Evolutionary conservation across 1,139 yeast species (phyloP).

Genomic region (Ogataea hybrid): DNA sequence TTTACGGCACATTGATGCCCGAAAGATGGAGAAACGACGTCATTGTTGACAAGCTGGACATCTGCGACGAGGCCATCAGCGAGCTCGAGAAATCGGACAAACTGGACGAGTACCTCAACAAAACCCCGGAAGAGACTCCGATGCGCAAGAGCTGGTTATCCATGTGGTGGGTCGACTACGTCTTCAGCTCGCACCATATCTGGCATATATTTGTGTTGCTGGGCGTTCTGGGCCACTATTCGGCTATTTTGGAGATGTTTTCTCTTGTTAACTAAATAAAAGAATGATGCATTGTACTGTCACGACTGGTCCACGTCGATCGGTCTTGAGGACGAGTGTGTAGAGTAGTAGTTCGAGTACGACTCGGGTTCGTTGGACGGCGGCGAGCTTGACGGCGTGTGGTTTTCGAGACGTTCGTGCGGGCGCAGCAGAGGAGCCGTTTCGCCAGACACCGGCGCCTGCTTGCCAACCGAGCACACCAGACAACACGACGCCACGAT

Average conservation of each 20-base stretch:
- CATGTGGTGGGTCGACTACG: slow-evolving; percentile 83
- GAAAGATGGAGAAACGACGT: slow-evolving; percentile 80
- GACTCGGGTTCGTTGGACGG: slow-evolving; percentile 3
- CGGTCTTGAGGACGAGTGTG: slow-evolving; percentile 24
- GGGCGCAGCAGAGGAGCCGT: slow-evolving; percentile 17
- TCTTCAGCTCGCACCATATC: slow-evolving; percentile 76
- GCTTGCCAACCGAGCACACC: slow-evolving; percentile 29
- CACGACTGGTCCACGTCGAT: slow-evolving; percentile 18
- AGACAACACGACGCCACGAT: slow-evolving; percentile 37
- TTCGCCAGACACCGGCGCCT: slow-evolving; percentile 10
- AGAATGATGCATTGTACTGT: slow-evolving; percentile 1
- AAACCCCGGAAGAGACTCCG: slow-evolving; percentile 45
- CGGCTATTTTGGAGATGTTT: slow-evolving; percentile 71
- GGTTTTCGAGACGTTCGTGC: slow-evolving; percentile 2
- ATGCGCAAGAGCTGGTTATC: slow-evolving; percentile 52
- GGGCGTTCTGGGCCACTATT: slow-evolving; percentile 85
- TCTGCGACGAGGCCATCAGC: slow-evolving; percentile 41
- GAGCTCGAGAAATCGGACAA: slow-evolving; percentile 37
- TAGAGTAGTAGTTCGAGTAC: slow-evolving; percentile 26
- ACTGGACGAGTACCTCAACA: slow-evolving; percentile 54
- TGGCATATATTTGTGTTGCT: slow-evolving; percentile 93
- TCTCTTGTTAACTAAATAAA: slow-evolving; percentile 1
- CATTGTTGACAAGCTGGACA: slow-evolving; percentile 45
- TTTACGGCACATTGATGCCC: slow-evolving; percentile 86
- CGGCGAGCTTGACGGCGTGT: not conserved